These are phyloP conservation scores for Neurospora sp. DNA, from an alignment of 495 filamentous ascomycete species.

Conservation along the genomic window DNA sequence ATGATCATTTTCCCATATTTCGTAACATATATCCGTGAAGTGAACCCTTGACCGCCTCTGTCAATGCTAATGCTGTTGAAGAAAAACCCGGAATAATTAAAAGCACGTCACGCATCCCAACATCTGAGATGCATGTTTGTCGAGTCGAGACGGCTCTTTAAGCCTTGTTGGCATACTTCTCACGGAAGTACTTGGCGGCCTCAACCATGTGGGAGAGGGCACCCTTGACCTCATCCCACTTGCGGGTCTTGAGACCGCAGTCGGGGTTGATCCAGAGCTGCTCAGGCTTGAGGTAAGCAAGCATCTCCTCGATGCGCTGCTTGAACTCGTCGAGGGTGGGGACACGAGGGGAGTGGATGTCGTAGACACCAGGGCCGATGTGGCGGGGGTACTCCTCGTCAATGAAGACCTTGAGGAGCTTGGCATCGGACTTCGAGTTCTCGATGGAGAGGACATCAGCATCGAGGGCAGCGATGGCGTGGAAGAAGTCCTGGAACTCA, in stretches of 20 bases:
- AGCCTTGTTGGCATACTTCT: slow-evolving; percentile 58
- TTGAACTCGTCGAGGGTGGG: slow-evolving; percentile 94
- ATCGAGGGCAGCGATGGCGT: slow-evolving; percentile 95
- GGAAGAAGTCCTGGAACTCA: slow-evolving; percentile 99
- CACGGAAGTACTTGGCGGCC: slow-evolving; percentile 91
- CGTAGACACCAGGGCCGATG: slow-evolving; percentile 97
- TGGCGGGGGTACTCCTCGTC: slow-evolving; percentile 93
- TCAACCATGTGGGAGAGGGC: slow-evolving; percentile 88
- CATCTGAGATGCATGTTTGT: slow-evolving; percentile 1
- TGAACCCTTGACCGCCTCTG: slow-evolving; percentile 11
- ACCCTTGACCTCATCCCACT: slow-evolving; percentile 93
- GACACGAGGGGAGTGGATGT: slow-evolving; percentile 98
- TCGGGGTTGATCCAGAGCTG: slow-evolving; percentile 99
- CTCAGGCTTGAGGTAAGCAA: slow-evolving; percentile 81
- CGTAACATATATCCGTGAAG: slow-evolving; percentile 21
- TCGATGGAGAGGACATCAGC: slow-evolving; percentile 97
- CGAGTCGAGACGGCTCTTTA: slow-evolving; percentile 9
- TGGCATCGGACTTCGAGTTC: slow-evolving; percentile 99
- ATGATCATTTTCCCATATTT: slow-evolving; percentile 17
- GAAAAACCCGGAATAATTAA: slow-evolving; percentile 18
- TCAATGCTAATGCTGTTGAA: slow-evolving; percentile 31
- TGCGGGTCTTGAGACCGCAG: slow-evolving; percentile 95
- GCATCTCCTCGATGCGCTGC: slow-evolving; percentile 94
- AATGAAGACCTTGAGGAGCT: slow-evolving; percentile 96
- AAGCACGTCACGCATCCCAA: slow-evolving; percentile 8